Base-by-base conservation (phyloP, 768 basidiomycete genomes). In the Trametes coccinea region DNA sequence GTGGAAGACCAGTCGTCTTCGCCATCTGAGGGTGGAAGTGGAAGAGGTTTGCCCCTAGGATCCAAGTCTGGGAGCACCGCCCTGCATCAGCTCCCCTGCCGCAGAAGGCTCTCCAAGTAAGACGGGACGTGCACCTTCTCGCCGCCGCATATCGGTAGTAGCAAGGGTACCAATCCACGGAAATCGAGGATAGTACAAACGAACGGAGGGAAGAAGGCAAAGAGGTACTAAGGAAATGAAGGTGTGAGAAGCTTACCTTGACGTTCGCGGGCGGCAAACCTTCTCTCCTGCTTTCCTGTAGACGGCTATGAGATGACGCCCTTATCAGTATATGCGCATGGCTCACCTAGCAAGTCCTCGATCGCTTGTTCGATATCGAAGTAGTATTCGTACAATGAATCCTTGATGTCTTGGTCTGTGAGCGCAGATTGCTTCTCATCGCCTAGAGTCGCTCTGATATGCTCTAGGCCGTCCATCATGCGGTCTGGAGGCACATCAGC, bases 361-460 rank as follows among this genome's bases (percentile, higher is more conserved):
- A 96, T 75, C 16, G 90, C 85, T 72, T 87, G 82, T 37, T 93
- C 86, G 14, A 90, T 81, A 69, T 96, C 87, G 67, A 96, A 98
- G 73, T 90, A 91, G 68, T 78, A 85, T 68, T 98, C 86, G 90
- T 94, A 98, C 48, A 98, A 78, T 0, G 83, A 79, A 63, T 93
- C 89, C 69, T 82, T 84, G 71, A 99, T 90, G 53, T 86, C 80
- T 37, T 78, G 74, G 72, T 96, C 92, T 45, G 89, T 80, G 47
- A 96, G 75, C 6, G 86, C 89, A 34, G 87, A 87, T 29, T 79
- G 69, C 14, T 80, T 80, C 69, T 84, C 84, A 54, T 80, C 74
- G 5, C 93, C 94, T 31, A 98, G 75, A 16, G 91, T 72, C 27
- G 78, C 74, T 53, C 87, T 80, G 17, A 96, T 84, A 65, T 84